Conservation (phyloP, 768 basidiomycete genomes). For the Neoboletus brunneissimus region DNA sequence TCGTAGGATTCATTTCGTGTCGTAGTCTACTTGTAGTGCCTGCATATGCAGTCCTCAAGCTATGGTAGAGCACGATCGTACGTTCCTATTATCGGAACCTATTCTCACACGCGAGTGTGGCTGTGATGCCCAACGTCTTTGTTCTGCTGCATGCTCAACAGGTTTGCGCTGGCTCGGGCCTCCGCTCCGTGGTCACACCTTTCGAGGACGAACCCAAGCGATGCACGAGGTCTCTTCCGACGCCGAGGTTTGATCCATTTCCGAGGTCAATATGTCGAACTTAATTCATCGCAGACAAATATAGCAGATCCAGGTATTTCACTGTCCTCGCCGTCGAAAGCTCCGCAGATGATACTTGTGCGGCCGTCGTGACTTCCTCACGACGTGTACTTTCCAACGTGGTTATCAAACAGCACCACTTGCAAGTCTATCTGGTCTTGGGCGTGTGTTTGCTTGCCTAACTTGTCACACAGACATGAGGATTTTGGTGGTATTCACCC, state of each 20-base stretch:
- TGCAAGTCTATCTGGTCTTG: constrained; percentile 38
- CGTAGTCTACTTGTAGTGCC: too few relatives aligned
- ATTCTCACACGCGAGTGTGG: too few relatives aligned
- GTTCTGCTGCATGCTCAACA: constrained; percentile 2
- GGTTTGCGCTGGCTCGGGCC: background rate
- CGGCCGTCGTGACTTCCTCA: constrained; percentile 74
- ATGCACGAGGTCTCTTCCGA: background rate
- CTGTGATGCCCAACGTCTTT: too few relatives aligned
- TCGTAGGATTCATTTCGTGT: too few relatives aligned
- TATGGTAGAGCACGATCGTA: too few relatives aligned
- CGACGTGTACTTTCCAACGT: constrained; percentile 78
- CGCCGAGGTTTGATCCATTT: background rate
- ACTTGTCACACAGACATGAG: constrained; percentile 22
- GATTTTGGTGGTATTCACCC: constrained; percentile 71
- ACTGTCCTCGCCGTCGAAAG: constrained; percentile 75
- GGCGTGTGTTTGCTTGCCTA: background rate
- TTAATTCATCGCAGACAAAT: background rate
- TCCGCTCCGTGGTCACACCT: background rate
- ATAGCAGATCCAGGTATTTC: constrained; percentile 32
- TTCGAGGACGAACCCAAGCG: background rate
- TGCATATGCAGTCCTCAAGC: too few relatives aligned
- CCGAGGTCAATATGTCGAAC: background rate
- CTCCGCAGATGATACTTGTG: constrained; percentile 94
- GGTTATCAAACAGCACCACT: constrained; percentile 74
- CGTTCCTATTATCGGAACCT: too few relatives aligned